These are phyloP conservation scores for Populus hybrid DNA, from an alignment of 441 rosid species.

Conservation along the genomic window DNA sequence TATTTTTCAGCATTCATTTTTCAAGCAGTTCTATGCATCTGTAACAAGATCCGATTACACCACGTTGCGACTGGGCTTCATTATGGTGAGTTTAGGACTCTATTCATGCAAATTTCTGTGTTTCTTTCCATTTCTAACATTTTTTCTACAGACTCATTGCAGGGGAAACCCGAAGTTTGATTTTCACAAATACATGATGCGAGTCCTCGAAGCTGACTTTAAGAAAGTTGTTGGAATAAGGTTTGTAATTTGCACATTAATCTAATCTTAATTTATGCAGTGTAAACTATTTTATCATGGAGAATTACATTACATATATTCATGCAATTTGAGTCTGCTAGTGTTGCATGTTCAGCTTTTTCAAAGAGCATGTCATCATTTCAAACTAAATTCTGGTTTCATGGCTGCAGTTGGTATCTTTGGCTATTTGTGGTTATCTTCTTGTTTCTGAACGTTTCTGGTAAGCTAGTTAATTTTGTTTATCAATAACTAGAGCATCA, in stretches of 20 bases:
- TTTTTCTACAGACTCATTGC: constrained; percentile 63
- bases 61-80: constrained; percentile 76
- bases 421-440: constrained; percentile 91
- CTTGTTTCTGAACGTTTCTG: constrained; percentile 69
- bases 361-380: background rate
- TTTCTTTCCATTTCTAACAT: background rate
- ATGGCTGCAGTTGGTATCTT: constrained; percentile 86
- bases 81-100: constrained; percentile 45
- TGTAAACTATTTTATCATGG: background rate
- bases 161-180: constrained; percentile 68
- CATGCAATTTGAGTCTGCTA: background rate
- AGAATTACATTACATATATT: background rate
- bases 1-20: constrained; percentile 59
- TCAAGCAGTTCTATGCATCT: constrained; percentile 73
- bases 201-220: constrained; percentile 93
- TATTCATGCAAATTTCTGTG: background rate
- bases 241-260: constrained; percentile 29
- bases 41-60: constrained; percentile 76
- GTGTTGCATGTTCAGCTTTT: too few species aligned
- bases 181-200: constrained; percentile 80
- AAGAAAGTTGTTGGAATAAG: constrained; percentile 93
- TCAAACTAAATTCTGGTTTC: constrained; percentile 15
- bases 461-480: constrained; percentile 33
- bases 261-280: background rate
- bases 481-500: background rate